Evolutionary conservation across 2,329 filamentous ascomycete genomes (phyloP).

Genomic region (Dactylonectria macrodidyma): DNA sequence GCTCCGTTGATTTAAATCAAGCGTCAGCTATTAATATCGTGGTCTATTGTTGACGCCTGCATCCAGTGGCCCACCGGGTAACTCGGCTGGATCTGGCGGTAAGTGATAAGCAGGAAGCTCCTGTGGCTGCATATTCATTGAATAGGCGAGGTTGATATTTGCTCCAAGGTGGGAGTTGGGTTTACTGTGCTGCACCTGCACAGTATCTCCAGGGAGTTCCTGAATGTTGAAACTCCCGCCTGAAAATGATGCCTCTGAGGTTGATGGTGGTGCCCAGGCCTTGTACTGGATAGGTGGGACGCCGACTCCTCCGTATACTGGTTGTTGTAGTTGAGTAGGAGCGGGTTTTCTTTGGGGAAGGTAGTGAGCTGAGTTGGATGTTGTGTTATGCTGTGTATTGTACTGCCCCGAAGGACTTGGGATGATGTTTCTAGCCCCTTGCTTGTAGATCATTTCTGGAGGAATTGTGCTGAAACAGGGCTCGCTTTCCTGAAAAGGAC

Average conservation of each 20-base stretch:
- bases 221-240: background rate
- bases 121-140: background rate
- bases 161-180: background rate
- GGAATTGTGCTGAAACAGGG: background rate
- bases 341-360: background rate
- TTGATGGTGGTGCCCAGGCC: no score
- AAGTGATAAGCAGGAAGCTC: background rate
- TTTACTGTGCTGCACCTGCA: background rate
- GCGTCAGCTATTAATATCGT: no score
- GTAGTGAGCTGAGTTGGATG: background rate
- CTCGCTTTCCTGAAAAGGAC: background rate
- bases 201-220: background rate
- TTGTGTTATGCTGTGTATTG: background rate
- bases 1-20: no score
- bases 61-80: background rate
- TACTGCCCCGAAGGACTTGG: background rate
- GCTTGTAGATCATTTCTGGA: background rate
- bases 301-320: background rate
- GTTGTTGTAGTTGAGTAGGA: background rate
- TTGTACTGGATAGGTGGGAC: background rate
- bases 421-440: background rate
- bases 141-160: background rate
- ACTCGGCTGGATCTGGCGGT: slow-evolving; percentile 2
- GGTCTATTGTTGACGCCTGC: no score
- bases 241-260: no score